Base-by-base conservation (phyloP, 192 early-diverging fungal species). In the Geranomyces michiganensis region DNA sequence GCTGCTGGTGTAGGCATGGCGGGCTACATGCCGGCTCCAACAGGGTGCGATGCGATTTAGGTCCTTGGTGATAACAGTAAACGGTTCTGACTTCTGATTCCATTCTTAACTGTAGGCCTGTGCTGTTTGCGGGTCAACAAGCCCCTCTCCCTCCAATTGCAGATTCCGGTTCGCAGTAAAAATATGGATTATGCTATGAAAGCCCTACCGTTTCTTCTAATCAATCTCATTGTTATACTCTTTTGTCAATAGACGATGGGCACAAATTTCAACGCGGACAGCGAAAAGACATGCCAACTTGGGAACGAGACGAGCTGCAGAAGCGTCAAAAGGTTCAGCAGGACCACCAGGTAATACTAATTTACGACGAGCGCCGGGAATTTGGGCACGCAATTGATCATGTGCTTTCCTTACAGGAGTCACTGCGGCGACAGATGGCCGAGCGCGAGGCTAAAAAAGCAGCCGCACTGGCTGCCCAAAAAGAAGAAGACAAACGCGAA, bases 381-480 rank as follows among this genome's bases (percentile, higher is more conserved):
- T 8, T 53, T 15, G 19, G 12, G 12, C 46, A 47, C 46, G 46
- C 46, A 10, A 10, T 17, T 53, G n/a, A 17, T 49, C 32, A 43
- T 29, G 31, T 19, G 19, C 32, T 15, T 69, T 14, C 29, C 29
- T 9, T 55, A n/a, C 27, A 76, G 69, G 69, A 78, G 3, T 56
- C 69, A 14, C 61, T 78, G 14, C 63, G 68, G n/a, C 68, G 69
- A 14, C 78, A 79, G 46, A 71, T 79, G 59, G 60, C 62, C n/a
- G 78, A 79, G 53, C 55, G 72, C 2, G 78, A 77, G 17, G 76
- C 78, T 12, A 31, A 46, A 41, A 76, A 78, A 48, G 75, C 75
- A 7, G 47, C 36, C 19, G 14, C 36, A 41, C 10, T 56, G 6
- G 76, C 68, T 15, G 30, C 61, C 51, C 36, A 65, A 36, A 67